phyloP scores from a whole-genome alignment of 1,284 basidiomycete genomes.

The Leccinum fallax region DNA sequence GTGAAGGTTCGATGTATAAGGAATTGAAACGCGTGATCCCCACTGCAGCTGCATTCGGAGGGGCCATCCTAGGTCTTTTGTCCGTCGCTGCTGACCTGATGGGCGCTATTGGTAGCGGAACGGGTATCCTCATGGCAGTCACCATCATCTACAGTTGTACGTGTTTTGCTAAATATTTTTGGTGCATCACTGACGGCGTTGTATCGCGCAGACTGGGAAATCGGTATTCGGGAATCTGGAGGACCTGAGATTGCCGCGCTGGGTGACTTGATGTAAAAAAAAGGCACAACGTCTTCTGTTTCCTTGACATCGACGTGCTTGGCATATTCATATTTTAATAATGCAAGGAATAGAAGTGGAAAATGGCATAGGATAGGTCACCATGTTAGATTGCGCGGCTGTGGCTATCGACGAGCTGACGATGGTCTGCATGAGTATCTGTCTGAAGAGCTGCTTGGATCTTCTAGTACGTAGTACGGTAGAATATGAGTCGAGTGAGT shows the following conservation, averaged over 20 bases:
- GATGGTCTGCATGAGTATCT: background rate
- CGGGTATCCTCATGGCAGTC: conserved; percentile 97
- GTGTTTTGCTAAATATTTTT: conserved; percentile 13
- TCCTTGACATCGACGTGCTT: conserved; percentile 4
- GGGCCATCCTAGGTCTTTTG: conserved; percentile 91
- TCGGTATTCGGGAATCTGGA: conserved; percentile 57
- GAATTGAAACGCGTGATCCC: conserved; percentile 98
- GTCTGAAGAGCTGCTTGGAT: background rate
- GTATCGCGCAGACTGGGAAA: conserved; percentile 30
- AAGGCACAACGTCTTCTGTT: background rate
- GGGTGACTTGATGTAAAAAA: conserved; percentile 59
- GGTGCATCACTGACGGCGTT: background rate
- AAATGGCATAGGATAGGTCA: conserved; percentile 6
- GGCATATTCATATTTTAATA: conserved; percentile 4
- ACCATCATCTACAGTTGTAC: conserved; percentile 93
- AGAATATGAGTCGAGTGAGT: too few species aligned
- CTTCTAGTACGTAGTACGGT: background rate
- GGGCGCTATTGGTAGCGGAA: conserved; percentile 95
- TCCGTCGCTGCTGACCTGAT: conserved; percentile 96
- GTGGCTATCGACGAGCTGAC: background rate
- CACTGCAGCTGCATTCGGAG: conserved; percentile 96
- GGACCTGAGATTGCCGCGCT: conserved; percentile 77
- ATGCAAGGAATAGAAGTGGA: background rate
- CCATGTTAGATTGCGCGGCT: background rate
- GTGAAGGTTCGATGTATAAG: conserved; percentile 98